Evolutionary conservation across 2,329 filamentous ascomycete genomes (phyloP).

Genomic region (Chrysoporthe austroafricana): DNA sequence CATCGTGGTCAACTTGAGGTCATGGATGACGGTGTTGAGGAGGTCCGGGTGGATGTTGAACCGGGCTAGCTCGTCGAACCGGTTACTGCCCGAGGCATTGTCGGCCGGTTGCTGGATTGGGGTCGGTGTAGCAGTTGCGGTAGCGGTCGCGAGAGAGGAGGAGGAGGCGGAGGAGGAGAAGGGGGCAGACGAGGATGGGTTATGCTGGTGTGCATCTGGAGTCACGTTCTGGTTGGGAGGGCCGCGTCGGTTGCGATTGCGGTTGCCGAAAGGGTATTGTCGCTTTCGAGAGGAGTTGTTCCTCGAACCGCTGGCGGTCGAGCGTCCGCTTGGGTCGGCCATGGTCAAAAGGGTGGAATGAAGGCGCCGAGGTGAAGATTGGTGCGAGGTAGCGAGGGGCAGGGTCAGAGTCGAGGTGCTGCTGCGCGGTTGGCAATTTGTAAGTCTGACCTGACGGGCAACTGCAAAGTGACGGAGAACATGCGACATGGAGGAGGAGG

Average conservation of each 20-base stretch:
- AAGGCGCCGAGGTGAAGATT: not conserved
- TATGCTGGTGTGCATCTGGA: not conserved
- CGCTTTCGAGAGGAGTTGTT: constrained; percentile 16
- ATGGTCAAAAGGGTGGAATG: constrained; percentile 18
- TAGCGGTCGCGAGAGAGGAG: not conserved
- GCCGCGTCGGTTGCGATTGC: constrained; percentile 14
- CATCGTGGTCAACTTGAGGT: constrained; percentile 56
- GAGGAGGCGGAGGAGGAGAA: constrained; percentile 11
- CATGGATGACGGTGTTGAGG: constrained; percentile 51
- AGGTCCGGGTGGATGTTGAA: constrained; percentile 51
- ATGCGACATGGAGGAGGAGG: not conserved
- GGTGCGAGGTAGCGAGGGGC: not conserved
- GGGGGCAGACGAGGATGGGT: constrained; percentile 1
- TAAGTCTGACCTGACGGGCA: not conserved
- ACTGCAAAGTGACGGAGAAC: not conserved
- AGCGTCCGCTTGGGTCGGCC: not conserved
- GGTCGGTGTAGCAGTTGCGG: not conserved
- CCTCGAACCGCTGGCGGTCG: not conserved
- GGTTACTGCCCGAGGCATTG: constrained; percentile 38
- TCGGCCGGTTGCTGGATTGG: not conserved
- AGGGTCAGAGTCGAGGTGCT: not conserved
- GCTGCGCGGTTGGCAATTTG: not conserved
- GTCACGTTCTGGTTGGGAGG: not conserved
- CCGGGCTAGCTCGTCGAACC: constrained; percentile 50
- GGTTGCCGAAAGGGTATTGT: constrained; percentile 14